phyloP scores from a whole-genome alignment of 148 eudicot species.

The Amaranthus cruentus region DNA sequence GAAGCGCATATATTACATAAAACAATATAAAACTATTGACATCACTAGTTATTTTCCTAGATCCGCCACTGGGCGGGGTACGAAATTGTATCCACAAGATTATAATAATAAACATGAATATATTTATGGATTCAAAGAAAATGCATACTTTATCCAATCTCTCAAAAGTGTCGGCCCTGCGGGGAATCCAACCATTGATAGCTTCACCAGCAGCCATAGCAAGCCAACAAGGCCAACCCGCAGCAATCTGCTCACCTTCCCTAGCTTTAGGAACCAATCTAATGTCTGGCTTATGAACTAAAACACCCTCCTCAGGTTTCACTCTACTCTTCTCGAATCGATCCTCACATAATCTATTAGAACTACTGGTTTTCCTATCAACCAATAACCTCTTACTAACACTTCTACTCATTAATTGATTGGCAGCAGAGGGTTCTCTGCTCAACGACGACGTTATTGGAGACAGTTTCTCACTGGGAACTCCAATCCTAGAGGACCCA shows the following conservation, averaged over 20 bases:
- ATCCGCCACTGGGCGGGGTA: too few relatives aligned
- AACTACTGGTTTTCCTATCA: slow-evolving; percentile 49
- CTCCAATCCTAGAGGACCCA: slow-evolving; percentile 38
- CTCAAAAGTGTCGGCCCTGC: slow-evolving; percentile 52
- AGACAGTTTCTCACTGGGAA: slow-evolving; percentile 35
- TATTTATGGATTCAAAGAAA: too few relatives aligned
- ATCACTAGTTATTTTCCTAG: too few relatives aligned
- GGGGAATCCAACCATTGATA: slow-evolving; percentile 68
- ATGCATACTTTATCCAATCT: slow-evolving; percentile 62
- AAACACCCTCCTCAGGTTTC: slow-evolving; percentile 31
- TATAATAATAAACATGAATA: too few relatives aligned
- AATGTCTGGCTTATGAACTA: slow-evolving; percentile 23
- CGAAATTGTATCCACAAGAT: too few relatives aligned
- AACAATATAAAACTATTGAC: too few relatives aligned
- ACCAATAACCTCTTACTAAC: slow-evolving; percentile 42
- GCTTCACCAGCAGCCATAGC: slow-evolving; percentile 73
- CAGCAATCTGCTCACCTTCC: slow-evolving; percentile 76
- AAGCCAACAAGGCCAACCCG: slow-evolving; percentile 98
- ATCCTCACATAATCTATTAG: slow-evolving; percentile 46
- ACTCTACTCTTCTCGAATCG: slow-evolving; percentile 41
- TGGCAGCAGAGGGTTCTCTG: slow-evolving; percentile 36
- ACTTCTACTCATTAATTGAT: slow-evolving; percentile 37
- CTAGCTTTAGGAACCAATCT: slow-evolving; percentile 38
- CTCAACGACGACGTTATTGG: slow-evolving; percentile 25
- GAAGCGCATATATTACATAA: too few relatives aligned